These are phyloP conservation scores for Adiantum capillusveneris DNA, from an alignment of 75 land plant genomes.

Conservation along the genomic window DNA sequence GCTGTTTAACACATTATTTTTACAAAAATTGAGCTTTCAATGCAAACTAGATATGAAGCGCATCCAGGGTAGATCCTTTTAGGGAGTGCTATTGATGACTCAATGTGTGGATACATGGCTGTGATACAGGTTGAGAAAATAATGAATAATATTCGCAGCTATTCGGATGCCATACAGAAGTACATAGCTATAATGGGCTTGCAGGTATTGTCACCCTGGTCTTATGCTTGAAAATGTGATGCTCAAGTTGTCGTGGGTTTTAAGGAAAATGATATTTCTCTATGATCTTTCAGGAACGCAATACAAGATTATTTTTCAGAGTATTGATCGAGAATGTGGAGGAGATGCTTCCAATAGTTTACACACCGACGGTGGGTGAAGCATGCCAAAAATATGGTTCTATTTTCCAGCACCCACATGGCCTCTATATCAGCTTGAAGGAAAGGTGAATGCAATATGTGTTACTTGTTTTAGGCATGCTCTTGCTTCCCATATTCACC, in stretches of 20 bases:
- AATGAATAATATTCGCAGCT: conserved; percentile 28
- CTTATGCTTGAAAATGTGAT: not conserved
- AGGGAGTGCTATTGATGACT: no score
- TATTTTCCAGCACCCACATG: conserved; percentile 38
- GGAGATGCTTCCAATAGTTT: conserved; percentile 47
- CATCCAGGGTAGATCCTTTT: no score
- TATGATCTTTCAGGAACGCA: conserved; percentile 23
- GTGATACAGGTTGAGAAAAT: conserved; percentile 34
- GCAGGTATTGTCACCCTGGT: conserved; percentile 15
- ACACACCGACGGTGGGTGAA: conserved; percentile 43
- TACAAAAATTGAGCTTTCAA: no score
- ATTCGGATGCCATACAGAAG: conserved; percentile 33
- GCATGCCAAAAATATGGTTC: conserved; percentile 49
- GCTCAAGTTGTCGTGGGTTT: no score
- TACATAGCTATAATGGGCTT: conserved; percentile 42
- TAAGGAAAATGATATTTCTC: no score
- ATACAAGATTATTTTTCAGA: conserved; percentile 37
- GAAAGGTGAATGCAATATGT: conserved; percentile 12
- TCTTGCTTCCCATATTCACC: no score
- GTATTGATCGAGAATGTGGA: conserved; percentile 46
- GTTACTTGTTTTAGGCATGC: no score
- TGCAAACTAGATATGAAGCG: no score
- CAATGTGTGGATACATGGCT: no score
- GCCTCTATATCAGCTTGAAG: conserved; percentile 43
- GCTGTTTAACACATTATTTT: no score